Evolutionary conservation across 1,284 basidiomycete genomes (phyloP), one percentile per base, ranked within the genome.

Genomic region (Vanrija sp.): DNA sequence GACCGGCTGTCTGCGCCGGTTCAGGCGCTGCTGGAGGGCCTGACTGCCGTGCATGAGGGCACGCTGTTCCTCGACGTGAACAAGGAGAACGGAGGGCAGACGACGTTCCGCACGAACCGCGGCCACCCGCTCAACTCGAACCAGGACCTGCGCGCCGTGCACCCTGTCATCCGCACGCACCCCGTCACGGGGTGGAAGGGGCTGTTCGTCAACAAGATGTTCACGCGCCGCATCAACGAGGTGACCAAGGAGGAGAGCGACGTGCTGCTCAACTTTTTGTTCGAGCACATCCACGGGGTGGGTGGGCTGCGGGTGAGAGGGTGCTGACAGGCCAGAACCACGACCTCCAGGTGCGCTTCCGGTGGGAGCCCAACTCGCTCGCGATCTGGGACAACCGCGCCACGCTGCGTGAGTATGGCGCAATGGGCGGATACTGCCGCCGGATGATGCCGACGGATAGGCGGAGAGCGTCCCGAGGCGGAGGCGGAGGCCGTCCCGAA

Each of bases 131-230:
- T 80, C 28, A 86, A 86, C 67, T 76, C 75, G 5, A 85, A 85
- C 26, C 75, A 74, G 23, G 75, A 79, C 29, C 73, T 88, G 40
- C 76, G 76, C 14, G 81, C 85, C 2, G 71, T 82, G 19, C 85
- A 86, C 55, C 76, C 76, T 9, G 52, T 75, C 50, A 65, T 76
- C 29, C 54, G 71, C 12, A 45, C 43, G 15, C 38, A 45, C 39
- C 49, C 86, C 7, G 80, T 85, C 6, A 86, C 85, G 0, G 85
- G 85, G 5, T 85, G 79, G 78, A 85, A 86, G 67, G 73, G 78
- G 1, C 70, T 86, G 25, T 86, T 82, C 64, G 83, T 86, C 52
- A 85, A 86, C 77, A 69, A 67, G 49, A 72, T 67, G 74, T 86
- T 86, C 74, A 85, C 83, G 4, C 80, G 76, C 51, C 80, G 81